phyloP scores from a whole-genome alignment of 2,329 filamentous ascomycete genomes.

The Trichoderma lentiforme region DNA sequence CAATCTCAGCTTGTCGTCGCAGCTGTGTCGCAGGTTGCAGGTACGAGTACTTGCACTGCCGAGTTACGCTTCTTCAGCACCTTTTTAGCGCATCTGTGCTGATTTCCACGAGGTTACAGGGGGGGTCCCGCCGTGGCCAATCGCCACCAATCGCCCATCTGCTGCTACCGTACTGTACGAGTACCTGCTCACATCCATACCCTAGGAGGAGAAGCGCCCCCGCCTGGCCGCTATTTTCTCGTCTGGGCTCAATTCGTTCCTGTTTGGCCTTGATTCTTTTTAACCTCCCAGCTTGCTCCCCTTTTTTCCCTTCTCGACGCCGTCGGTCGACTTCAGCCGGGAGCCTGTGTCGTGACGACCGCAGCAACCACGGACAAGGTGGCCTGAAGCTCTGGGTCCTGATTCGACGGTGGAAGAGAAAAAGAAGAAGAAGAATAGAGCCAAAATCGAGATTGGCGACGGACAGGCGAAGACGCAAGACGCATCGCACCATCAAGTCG shows the following conservation, averaged over 20 bases:
- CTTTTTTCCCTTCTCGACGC: not conserved
- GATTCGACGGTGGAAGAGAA: not conserved
- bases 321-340: conserved; percentile 12
- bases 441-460: not conserved
- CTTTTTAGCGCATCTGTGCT: conserved; percentile 15
- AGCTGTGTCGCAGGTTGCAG: conserved; percentile 7
- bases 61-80: conserved; percentile 13
- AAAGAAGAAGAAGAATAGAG: not conserved
- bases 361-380: conserved; percentile 10
- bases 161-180: not conserved
- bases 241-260: not conserved
- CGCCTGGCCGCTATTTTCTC: conserved; percentile 11
- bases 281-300: not conserved
- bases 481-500: not conserved
- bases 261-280: not conserved
- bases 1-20: not conserved
- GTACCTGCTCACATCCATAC: not conserved
- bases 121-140: conserved; percentile 10
- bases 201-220: conserved; percentile 9
- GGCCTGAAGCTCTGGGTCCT: not conserved
- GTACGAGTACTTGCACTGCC: not conserved
- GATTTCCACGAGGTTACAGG: conserved; percentile 18
- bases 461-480: not conserved
- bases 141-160: conserved; percentile 13
- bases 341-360: conserved; percentile 15